Evolutionary conservation across 2,329 filamentous ascomycete species (phyloP), one percentile per base, ranked within the genome.

Genomic region (Xylariaceae sp.): DNA sequence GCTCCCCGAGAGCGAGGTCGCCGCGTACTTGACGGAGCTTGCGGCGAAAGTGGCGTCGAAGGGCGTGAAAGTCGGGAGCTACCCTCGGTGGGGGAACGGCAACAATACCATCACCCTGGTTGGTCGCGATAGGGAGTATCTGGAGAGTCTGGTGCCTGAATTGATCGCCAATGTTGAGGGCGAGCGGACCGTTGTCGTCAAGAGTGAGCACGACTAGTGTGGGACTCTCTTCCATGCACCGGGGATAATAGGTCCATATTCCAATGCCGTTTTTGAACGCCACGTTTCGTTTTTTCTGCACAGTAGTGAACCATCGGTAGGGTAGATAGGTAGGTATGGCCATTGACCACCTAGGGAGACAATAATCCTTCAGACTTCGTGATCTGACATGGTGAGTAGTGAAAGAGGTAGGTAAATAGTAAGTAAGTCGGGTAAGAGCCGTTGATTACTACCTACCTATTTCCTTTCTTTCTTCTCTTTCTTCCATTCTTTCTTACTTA

Each of bases 61-160:
- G 69, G 92, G 91, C 2, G 82, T 97, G 69, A 97, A 97, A 77
- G 91, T 97, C 13, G 94, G 94, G 51, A 96, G 90, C 74, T 97
- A 99, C 75, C 94, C 94, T 42, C 81, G 91, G 57, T 97, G 92
- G 92, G 90, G 89, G 4, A 93, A 90, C 80, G 85, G 85, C 69
- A 81, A 81, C 64, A 97, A 97, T 74, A 94, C 92, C 0, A 91
- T 97, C 52, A 97, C 93, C 9, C 78, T 99, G 56, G 92, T 97
- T 17, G 84, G 85, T 66, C 86, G 85, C 65, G 89, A 97, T 71
- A 79, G 82, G 66, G 86, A 83, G 23, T 93, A 84, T 67, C 82
- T 97, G 71, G 90, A 96, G 72, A 86, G 85, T 54, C 74, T 97
- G 62, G 83, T 95, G 11, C 76, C 81, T 0, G 91, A 96, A 72